Evolutionary conservation across 106 monocot genomes (phyloP).

Genomic region (Apostasia shenzhenica): DNA sequence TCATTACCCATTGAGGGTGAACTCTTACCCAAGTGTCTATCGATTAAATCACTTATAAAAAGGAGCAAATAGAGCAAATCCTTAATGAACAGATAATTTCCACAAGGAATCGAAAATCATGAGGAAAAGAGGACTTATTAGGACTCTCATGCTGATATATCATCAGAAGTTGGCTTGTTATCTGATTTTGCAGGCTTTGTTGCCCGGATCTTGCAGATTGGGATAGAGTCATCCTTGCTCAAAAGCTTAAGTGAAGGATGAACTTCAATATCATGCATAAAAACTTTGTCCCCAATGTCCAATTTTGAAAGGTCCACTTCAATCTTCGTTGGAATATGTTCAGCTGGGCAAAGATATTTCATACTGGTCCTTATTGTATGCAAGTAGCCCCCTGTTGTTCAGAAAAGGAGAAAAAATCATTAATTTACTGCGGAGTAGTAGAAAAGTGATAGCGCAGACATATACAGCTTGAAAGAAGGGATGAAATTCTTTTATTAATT

Average conservation of each 20-base stretch:
- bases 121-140: background rate
- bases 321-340: constrained; percentile 72
- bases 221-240: constrained; percentile 38
- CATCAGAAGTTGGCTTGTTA: background rate
- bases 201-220: constrained; percentile 51
- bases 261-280: constrained; percentile 45
- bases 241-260: constrained; percentile 62
- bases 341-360: constrained; percentile 59
- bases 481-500: too few relatives aligned
- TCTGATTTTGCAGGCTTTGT: constrained; percentile 26
- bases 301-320: constrained; percentile 73
- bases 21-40: too few relatives aligned
- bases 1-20: too few relatives aligned
- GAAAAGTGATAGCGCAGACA: background rate
- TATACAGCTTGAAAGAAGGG: too few relatives aligned
- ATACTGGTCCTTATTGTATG: constrained; percentile 62
- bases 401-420: background rate
- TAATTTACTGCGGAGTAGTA: background rate
- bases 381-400: constrained; percentile 67
- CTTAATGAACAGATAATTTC: too few relatives aligned
- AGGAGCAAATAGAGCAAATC: too few relatives aligned
- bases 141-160: background rate
- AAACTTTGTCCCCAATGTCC: constrained; percentile 65
- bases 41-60: too few relatives aligned
- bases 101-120: too few relatives aligned